Conservation (phyloP, 2,329 filamentous ascomycete genomes). For the Alternaria dauci region DNA sequence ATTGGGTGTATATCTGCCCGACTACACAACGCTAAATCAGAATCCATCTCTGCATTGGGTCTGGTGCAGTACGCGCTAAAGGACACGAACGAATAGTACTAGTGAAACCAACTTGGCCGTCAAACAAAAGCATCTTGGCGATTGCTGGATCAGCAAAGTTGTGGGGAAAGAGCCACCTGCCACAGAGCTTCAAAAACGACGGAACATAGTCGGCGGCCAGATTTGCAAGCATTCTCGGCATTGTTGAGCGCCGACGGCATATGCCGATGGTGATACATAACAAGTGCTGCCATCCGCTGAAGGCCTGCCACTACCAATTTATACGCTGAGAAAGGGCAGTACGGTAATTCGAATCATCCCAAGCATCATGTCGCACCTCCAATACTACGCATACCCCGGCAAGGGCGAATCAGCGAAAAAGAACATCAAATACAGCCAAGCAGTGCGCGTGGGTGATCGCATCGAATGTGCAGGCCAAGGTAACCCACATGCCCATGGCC, state of each 20-base stretch:
- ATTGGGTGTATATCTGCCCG: no score
- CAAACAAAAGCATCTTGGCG: background rate
- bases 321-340: no score
- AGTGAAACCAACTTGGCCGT: background rate
- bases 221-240: background rate
- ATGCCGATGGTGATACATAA: background rate
- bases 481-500: background rate
- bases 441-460: constrained; percentile 47
- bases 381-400: constrained; percentile 53
- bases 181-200: background rate
- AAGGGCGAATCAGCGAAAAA: constrained; percentile 49
- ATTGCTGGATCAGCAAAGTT: background rate
- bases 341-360: background rate
- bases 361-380: constrained; percentile 23
- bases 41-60: background rate
- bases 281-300: background rate
- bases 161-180: background rate
- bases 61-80: background rate
- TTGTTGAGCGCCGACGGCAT: background rate
- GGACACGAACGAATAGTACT: background rate
- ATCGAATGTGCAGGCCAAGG: constrained; percentile 52
- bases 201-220: background rate
- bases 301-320: no score
- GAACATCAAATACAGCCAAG: constrained; percentile 46
- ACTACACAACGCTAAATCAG: background rate